These are phyloP conservation scores for Neonectria hederae DNA, from an alignment of 2,329 filamentous ascomycete genomes.

Conservation along the genomic window DNA sequence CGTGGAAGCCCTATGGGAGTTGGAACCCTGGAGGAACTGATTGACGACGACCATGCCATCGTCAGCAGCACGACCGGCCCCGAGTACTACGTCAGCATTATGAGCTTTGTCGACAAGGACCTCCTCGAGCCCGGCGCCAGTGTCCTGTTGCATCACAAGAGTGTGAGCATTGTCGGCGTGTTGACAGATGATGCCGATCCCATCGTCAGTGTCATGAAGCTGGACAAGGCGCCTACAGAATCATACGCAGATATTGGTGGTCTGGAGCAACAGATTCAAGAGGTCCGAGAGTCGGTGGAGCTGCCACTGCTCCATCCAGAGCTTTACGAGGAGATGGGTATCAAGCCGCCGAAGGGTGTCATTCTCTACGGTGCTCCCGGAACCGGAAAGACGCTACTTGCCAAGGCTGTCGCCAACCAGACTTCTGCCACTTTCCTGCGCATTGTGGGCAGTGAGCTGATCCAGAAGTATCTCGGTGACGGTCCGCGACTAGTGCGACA, in stretches of 20 bases:
- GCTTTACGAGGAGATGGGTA: constrained; percentile 99
- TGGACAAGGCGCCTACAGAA: constrained; percentile 98
- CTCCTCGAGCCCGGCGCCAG: constrained; percentile 95
- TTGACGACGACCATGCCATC: constrained; percentile 98
- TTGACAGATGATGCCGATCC: constrained; percentile 96
- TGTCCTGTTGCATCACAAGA: constrained; percentile 96
- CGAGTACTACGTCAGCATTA: constrained; percentile 99
- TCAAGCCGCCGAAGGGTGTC: constrained; percentile 99
- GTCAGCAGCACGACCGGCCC: constrained; percentile 97
- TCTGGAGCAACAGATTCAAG: constrained; percentile 93
- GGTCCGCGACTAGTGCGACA: constrained; percentile 94
- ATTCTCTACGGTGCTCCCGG: constrained; percentile 97
- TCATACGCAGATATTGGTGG: constrained; percentile 99
- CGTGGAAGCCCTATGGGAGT: constrained; percentile 98
- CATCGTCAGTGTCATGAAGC: constrained; percentile 97
- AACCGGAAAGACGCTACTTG: constrained; percentile 94
- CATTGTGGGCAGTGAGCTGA: constrained; percentile 96
- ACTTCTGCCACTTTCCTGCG: constrained; percentile 98
- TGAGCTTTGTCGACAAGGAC: constrained; percentile 99
- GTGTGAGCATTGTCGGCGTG: constrained; percentile 96
- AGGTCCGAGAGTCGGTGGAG: constrained; percentile 97
- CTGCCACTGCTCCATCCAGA: constrained; percentile 94
- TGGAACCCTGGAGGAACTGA: constrained; percentile 96
- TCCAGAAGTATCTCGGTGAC: constrained; percentile 98
- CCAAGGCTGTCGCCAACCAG: constrained; percentile 97